These are phyloP conservation scores for Melanogaster broomeanus DNA, from an alignment of 768 basidiomycete genomes.

Conservation along the genomic window DNA sequence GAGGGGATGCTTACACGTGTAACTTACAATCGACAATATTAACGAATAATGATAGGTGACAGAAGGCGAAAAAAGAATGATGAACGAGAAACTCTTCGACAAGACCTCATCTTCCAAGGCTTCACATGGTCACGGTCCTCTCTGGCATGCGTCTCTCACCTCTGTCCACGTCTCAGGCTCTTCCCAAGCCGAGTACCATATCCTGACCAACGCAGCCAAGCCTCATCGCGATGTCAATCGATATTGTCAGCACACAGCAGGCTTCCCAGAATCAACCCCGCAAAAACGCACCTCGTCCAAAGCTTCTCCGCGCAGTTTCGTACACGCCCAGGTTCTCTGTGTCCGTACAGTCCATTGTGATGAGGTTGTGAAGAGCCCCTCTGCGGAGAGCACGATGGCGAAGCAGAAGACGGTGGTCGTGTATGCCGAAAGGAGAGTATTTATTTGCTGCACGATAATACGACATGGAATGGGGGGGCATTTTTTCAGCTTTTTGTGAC, in stretches of 20 bases:
- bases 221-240: conserved; percentile 5
- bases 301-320: conserved; percentile 7
- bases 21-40: too few species aligned
- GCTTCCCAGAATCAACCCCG: too few species aligned
- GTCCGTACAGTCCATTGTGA: conserved; percentile 8
- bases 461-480: neutral
- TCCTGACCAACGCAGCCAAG: conserved; percentile 10
- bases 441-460: conserved; percentile 5
- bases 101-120: neutral
- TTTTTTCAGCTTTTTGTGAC: neutral
- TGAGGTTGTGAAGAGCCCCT: conserved; percentile 23
- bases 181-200: conserved; percentile 19
- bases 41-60: too few species aligned
- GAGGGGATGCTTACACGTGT: too few species aligned
- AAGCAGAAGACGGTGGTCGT: conserved; percentile 21
- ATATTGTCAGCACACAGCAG: neutral
- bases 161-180: neutral
- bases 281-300: conserved; percentile 14
- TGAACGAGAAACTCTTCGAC: too few species aligned
- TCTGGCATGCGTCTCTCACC: neutral
- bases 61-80: too few species aligned
- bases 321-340: conserved; percentile 19
- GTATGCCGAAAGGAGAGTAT: conserved; percentile 15
- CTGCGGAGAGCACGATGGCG: conserved; percentile 10
- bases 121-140: conserved; percentile 22